Evolutionary conservation across 257 asterid species (phyloP), one percentile per base, ranked within the genome.

Genomic region (Rauvolfia tetraphylla): DNA sequence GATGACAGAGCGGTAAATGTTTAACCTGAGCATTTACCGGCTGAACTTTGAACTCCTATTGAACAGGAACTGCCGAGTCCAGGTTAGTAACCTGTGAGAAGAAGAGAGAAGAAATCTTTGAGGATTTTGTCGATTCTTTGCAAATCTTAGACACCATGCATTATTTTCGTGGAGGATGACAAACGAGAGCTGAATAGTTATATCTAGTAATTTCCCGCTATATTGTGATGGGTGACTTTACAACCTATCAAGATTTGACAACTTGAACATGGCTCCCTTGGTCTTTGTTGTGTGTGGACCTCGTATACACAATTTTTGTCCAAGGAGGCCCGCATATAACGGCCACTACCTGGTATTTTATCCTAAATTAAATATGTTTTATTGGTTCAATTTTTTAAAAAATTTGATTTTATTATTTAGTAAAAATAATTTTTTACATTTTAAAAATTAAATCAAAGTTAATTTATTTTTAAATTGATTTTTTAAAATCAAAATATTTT

Each of bases 111-210:
- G 69, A 61, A 63, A 14, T 23, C 36, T 56, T 20, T 17, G n/a
- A 4, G 14, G 8, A 36, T 13, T 38, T 8, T 56, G 38, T 69
- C 31, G 68, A 44, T 74, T 51, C 31, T 33, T 61, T 14, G 62
- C 48, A 20, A 39, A 33, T 49, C 67, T 78, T 57, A 62, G 46
- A 73, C 80, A 81, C 83, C 78, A 62, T 85, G 84, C 85, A 79
- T 63, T 75, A 75, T 84, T 85, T 88, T 85, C 82, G 88, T 86
- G 92, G 88, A 83, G 88, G 87, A 81, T 78, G 84, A 72, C 56
- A 11, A 57, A 34, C 75, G 83, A 51, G n/a, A 46, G 56, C 14
- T 70, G 57, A 69, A 36, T 74, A 82, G 7, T 53, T 39, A 59
- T 42, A 29, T 11, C 31, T 56, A 5, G 61, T 73, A 68, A 56